These are phyloP conservation scores for Myxozyma vanderwaltii DNA, from an alignment of 805 yeast species.

Conservation along the genomic window DNA sequence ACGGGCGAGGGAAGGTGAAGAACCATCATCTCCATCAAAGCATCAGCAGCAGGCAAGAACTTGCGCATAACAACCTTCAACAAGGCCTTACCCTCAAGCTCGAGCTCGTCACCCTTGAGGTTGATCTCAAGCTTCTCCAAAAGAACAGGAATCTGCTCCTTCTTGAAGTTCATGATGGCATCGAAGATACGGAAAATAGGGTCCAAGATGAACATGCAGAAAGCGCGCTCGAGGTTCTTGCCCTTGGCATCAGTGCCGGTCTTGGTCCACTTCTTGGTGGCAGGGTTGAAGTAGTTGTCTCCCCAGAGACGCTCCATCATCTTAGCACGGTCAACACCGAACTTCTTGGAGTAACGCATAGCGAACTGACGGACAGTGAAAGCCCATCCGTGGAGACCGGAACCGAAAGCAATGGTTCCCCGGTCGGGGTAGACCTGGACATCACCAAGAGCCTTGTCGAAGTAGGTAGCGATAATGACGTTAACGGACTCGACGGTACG, in stretches of 20 bases:
- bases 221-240: constrained; percentile 95
- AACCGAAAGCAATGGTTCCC: constrained; percentile 99
- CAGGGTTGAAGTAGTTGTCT: constrained; percentile 99
- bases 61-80: constrained; percentile 98
- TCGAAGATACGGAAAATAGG: constrained; percentile 97
- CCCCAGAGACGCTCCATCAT: constrained; percentile 99
- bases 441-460: constrained; percentile 89
- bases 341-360: constrained; percentile 95
- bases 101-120: constrained; percentile 97
- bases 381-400: constrained; percentile 99
- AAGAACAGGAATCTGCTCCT: constrained; percentile 90
- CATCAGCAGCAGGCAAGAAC: constrained; percentile 99
- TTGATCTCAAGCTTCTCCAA: constrained; percentile 90
- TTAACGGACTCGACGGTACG: constrained; percentile 99
- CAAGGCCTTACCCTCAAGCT: constrained; percentile 97
- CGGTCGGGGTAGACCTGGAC: constrained; percentile 97
- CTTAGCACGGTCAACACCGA: constrained; percentile 97
- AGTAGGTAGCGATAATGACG: constrained; percentile 95
- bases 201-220: constrained; percentile 98
- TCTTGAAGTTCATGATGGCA: constrained; percentile 98
- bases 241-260: constrained; percentile 89
- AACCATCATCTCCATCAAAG: constrained; percentile 97
- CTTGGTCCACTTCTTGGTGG: constrained; percentile 99
- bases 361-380: constrained; percentile 99
- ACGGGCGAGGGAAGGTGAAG: constrained; percentile 99